Evolutionary conservation across 176 grass and related monocot genomes (phyloP).

Genomic region (Rhynchospora breviuscula): DNA sequence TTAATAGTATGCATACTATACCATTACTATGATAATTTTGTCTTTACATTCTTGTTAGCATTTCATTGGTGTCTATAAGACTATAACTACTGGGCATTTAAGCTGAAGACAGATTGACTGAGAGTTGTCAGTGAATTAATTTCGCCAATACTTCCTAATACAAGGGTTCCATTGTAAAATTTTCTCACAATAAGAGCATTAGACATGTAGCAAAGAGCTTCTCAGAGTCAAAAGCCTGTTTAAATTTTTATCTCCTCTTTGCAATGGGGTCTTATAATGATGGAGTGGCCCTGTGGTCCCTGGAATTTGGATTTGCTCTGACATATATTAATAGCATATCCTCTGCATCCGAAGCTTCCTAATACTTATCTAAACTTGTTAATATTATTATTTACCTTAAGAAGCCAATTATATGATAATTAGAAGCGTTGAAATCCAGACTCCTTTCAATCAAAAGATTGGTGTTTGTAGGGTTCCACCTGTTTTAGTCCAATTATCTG

Average conservation of each 20-base stretch:
- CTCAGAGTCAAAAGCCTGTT: background rate
- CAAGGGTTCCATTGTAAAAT: background rate
- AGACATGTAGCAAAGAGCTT: background rate
- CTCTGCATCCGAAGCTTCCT: slow-evolving; percentile 18
- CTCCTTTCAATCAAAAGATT: background rate
- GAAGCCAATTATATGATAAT: background rate
- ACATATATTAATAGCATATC: background rate
- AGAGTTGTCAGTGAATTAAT: background rate
- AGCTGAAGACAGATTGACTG: background rate
- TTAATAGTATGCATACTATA: background rate
- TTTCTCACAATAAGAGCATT: background rate
- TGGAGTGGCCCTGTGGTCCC: slow-evolving; percentile 2
- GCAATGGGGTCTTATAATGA: background rate
- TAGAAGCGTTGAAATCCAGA: background rate
- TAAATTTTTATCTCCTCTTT: background rate
- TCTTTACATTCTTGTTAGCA: background rate
- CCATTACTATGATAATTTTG: background rate
- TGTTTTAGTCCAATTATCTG: background rate
- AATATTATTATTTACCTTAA: slow-evolving; percentile 5
- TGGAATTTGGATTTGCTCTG: slow-evolving; percentile 16
- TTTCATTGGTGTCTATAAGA: background rate
- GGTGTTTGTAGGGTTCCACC: background rate
- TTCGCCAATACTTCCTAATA: background rate
- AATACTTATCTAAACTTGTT: background rate
- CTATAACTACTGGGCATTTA: background rate